Evolutionary conservation across 2,329 filamentous ascomycete species (phyloP).

Genomic region (Sclerotinia nivalis): DNA sequence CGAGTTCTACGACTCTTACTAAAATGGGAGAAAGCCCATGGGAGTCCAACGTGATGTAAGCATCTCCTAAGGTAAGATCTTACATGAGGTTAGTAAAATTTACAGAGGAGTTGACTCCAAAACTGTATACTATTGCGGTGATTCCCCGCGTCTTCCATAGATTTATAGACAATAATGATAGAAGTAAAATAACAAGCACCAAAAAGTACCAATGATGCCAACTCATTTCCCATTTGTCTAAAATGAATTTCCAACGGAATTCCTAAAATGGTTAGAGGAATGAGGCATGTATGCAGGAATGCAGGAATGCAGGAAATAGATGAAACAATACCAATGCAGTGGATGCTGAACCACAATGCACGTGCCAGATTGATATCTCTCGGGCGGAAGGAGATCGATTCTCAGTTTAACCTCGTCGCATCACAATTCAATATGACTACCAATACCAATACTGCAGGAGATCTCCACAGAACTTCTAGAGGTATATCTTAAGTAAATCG

Average conservation of each 20-base stretch:
- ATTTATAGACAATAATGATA: background rate
- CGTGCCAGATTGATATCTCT: constrained; percentile 1
- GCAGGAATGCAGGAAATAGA: background rate
- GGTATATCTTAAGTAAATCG: constrained; percentile 20
- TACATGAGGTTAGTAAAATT: background rate
- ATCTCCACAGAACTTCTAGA: constrained; percentile 25
- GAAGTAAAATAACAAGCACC: background rate
- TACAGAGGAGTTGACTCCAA: background rate
- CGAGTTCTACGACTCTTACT: constrained; percentile 49
- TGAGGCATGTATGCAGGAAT: background rate
- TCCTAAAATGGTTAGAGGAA: background rate
- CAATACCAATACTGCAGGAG: background rate
- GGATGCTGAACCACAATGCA: background rate
- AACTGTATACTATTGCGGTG: background rate
- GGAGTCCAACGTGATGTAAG: background rate
- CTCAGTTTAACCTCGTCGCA: background rate
- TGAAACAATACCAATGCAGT: constrained; percentile 6
- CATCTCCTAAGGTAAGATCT: background rate
- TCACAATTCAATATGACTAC: constrained; percentile 6
- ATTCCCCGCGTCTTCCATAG: background rate
- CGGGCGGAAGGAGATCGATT: constrained; percentile 12
- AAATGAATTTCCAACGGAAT: background rate
- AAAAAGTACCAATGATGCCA: background rate
- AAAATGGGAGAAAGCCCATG: constrained; percentile 30
- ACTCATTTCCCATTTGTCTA: too few species aligned